Evolutionary conservation across 495 filamentous ascomycete genomes (phyloP).

Genomic region (Astrocystis sublimbata): DNA sequence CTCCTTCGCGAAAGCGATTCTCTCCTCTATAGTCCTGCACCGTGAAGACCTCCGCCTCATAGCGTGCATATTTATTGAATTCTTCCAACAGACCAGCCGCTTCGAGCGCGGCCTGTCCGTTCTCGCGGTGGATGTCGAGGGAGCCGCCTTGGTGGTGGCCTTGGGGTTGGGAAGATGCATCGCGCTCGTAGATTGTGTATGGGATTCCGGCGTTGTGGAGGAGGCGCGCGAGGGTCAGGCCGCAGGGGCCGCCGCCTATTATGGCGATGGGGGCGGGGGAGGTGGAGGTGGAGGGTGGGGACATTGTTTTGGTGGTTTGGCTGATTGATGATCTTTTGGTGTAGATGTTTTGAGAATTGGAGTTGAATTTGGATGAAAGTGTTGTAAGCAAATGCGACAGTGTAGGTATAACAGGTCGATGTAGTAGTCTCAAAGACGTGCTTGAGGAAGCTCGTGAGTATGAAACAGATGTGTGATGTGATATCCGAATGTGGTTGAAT

Average conservation of each 20-base stretch:
- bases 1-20: background rate
- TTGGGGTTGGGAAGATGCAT: slow-evolving; percentile 15
- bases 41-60: slow-evolving; percentile 36
- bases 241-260: slow-evolving; percentile 55
- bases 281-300: background rate
- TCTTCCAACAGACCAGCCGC: slow-evolving; percentile 46
- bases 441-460: no score
- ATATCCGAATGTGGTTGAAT: no score
- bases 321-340: no score
- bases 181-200: slow-evolving; percentile 52
- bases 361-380: no score
- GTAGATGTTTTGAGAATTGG: no score
- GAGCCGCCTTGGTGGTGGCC: slow-evolving; percentile 46
- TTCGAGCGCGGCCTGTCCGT: slow-evolving; percentile 46
- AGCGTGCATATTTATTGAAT: slow-evolving; percentile 37
- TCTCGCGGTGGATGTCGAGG: slow-evolving; percentile 50
- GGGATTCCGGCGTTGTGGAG: slow-evolving; percentile 42
- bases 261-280: slow-evolving; percentile 45
- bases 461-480: no score
- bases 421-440: no score
- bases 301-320: no score
- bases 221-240: slow-evolving; percentile 53
- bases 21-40: background rate
- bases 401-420: no score
- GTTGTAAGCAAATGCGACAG: no score